Conservation (phyloP, 116 monocot species). For the Phalaenopsis hybrid region DNA sequence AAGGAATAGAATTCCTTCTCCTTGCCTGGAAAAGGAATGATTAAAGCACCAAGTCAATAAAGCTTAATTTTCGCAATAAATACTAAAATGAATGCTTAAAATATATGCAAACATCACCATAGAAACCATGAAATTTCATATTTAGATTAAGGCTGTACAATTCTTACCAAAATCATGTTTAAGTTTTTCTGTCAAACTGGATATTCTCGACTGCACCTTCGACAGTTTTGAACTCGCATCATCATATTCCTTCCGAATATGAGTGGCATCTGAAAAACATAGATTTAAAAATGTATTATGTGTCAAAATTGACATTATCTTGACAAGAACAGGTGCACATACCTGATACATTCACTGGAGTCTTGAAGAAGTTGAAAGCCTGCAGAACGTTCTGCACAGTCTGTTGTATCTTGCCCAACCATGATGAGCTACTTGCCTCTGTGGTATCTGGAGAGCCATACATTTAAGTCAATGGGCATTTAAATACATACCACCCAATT, state of each 20-base stretch:
- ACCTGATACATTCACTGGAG: conserved; percentile 89
- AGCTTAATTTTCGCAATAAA: neutral
- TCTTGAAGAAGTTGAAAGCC: conserved; percentile 77
- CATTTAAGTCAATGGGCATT: neutral
- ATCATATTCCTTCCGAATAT: conserved; percentile 84
- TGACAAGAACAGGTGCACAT: conserved; percentile 6
- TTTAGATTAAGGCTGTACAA: neutral
- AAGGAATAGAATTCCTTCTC: conserved; percentile 93
- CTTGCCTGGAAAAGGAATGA: conserved; percentile 46
- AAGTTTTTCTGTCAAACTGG: conserved; percentile 63
- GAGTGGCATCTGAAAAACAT: conserved; percentile 53
- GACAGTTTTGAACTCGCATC: conserved; percentile 81
- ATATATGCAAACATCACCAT: neutral
- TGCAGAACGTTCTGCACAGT: conserved; percentile 64
- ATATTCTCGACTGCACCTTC: conserved; percentile 78
- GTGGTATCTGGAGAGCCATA: conserved; percentile 31
- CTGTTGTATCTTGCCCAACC: conserved; percentile 76
- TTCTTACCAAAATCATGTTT: conserved; percentile 88
- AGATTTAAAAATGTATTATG: neutral
- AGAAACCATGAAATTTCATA: neutral
- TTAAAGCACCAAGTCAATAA: neutral
- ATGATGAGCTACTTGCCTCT: conserved; percentile 40
- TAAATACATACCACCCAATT: too few species aligned
- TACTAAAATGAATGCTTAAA: neutral
- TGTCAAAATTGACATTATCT: conserved; percentile 7